Conservation (phyloP, 1,284 basidiomycete genomes). For the Vanrija pseudolonga region DNA sequence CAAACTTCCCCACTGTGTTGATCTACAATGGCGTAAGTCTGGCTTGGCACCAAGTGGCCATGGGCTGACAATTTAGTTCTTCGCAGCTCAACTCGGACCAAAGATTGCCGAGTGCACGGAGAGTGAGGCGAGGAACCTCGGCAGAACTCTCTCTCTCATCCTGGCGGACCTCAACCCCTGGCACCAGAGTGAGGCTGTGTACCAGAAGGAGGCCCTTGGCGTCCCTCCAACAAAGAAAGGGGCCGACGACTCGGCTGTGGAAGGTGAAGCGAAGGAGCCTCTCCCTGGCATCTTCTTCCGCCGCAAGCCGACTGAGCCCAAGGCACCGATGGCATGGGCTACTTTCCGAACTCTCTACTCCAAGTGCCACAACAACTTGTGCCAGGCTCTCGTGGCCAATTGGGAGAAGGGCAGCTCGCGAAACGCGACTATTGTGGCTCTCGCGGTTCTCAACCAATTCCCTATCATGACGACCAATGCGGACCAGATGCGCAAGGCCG, state of each 20-base stretch:
- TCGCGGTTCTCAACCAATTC: slow-evolving; percentile 82
- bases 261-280: slow-evolving; percentile 60
- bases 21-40: slow-evolving; percentile 65
- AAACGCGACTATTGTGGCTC: slow-evolving; percentile 83
- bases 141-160: slow-evolving; percentile 77
- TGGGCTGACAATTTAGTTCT: slow-evolving; percentile 55
- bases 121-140: slow-evolving; percentile 93
- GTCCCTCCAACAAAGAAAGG: slow-evolving; percentile 2
- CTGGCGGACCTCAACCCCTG: slow-evolving; percentile 71
- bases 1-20: slow-evolving; percentile 78
- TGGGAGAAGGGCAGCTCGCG: slow-evolving; percentile 73
- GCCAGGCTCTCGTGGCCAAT: slow-evolving; percentile 52
- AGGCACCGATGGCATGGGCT: slow-evolving; percentile 60
- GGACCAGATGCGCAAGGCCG: slow-evolving; percentile 59
- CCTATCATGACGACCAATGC: slow-evolving; percentile 61
- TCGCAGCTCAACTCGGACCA: slow-evolving; percentile 76
- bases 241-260: slow-evolving; percentile 43
- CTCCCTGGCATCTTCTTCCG: slow-evolving; percentile 59
- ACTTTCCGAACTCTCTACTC: slow-evolving; percentile 67
- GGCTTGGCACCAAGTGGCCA: background rate
- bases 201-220: slow-evolving; percentile 52
- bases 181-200: slow-evolving; percentile 62
- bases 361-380: slow-evolving; percentile 77
- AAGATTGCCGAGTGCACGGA: slow-evolving; percentile 91
- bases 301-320: slow-evolving; percentile 50